These are phyloP conservation scores for Auriscalpium orientale DNA, from an alignment of 768 basidiomycete genomes.

Conservation along the genomic window DNA sequence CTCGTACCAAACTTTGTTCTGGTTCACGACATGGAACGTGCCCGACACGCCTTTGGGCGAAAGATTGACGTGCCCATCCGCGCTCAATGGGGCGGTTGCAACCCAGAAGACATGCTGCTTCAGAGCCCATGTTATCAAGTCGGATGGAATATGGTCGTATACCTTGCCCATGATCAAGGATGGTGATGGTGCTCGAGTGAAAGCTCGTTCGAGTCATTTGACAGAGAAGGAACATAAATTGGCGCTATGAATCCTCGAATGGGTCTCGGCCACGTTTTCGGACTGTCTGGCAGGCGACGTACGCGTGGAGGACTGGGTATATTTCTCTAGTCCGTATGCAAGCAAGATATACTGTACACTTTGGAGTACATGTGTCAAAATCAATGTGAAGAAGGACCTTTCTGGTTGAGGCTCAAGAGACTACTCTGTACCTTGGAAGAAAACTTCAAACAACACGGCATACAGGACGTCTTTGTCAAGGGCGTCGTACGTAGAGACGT, in stretches of 20 bases:
- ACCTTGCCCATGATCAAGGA: conserved; percentile 24
- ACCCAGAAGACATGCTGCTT: conserved; percentile 70
- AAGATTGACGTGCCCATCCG: conserved; percentile 55
- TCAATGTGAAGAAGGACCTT: neutral
- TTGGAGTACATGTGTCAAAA: neutral
- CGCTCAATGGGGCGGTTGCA: conserved; percentile 51
- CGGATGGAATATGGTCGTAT: conserved; percentile 47
- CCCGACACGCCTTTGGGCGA: conserved; percentile 59
- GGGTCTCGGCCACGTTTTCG: too few species aligned
- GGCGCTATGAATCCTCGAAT: too few species aligned
- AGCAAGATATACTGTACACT: neutral
- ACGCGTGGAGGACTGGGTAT: neutral
- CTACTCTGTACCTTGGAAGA: neutral
- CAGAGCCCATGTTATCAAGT: conserved; percentile 47
- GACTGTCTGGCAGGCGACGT: too few species aligned
- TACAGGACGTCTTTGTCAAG: neutral
- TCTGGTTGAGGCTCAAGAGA: too few species aligned
- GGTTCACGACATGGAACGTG: conserved; percentile 51
- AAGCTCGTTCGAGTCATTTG: too few species aligned
- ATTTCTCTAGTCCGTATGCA: neutral
- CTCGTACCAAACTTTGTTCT: conserved; percentile 62
- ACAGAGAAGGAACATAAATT: too few species aligned
- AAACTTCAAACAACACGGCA: neutral
- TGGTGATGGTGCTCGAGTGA: neutral
- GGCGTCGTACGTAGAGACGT: too few species aligned